Evolutionary conservation across 768 basidiomycete species (phyloP).

Genomic region (Cubamyces sp.): DNA sequence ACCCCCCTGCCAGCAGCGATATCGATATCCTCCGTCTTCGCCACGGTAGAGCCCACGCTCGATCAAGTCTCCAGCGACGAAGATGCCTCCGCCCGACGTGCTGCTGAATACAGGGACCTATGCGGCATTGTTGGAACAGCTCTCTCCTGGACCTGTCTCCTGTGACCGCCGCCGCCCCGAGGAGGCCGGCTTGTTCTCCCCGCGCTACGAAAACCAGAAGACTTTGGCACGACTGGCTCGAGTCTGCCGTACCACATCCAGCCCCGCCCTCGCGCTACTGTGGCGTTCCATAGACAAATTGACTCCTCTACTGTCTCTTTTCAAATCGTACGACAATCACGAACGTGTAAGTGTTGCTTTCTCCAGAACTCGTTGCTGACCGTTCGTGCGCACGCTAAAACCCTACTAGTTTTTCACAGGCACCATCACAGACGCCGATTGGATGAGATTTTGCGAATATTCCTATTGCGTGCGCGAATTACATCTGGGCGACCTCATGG

Average conservation of each 20-base stretch:
- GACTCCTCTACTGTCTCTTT: background rate
- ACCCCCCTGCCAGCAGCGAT: too few species aligned
- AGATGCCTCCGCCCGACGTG: background rate
- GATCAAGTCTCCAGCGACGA: background rate
- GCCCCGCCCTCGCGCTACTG: background rate
- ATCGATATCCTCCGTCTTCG: too few species aligned
- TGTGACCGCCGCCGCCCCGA: background rate
- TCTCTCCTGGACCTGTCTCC: background rate
- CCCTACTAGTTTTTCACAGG: background rate
- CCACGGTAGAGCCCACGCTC: too few species aligned
- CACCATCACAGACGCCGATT: background rate
- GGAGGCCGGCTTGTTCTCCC: too few species aligned
- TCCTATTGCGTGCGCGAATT: conserved; percentile 4
- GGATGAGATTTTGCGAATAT: conserved; percentile 2
- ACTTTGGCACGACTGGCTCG: conserved; percentile 2
- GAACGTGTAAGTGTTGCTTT: background rate
- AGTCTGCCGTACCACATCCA: background rate
- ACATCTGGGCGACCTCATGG: background rate
- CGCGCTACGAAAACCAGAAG: background rate
- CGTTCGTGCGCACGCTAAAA: background rate
- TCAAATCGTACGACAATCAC: background rate
- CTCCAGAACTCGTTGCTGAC: background rate
- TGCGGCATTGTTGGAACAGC: background rate
- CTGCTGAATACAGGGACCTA: background rate
- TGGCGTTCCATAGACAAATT: background rate